phyloP scores from a whole-genome alignment of 2,329 filamentous ascomycete genomes.

The Microascus cirrosus region DNA sequence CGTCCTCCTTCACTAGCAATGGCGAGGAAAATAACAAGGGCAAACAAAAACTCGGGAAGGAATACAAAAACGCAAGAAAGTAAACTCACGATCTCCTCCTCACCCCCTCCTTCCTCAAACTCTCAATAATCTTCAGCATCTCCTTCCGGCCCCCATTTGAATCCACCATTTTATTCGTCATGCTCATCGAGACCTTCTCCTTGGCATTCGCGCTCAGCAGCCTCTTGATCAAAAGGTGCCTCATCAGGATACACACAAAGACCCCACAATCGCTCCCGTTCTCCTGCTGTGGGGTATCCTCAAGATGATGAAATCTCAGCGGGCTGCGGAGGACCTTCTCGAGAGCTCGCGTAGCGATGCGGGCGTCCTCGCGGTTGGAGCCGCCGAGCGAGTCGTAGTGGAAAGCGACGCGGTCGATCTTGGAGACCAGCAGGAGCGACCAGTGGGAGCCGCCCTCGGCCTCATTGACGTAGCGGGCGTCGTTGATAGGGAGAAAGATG shows the following conservation, averaged over 20 bases:
- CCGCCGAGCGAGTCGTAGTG: constrained; percentile 86
- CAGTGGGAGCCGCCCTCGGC: constrained; percentile 92
- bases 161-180: constrained; percentile 76
- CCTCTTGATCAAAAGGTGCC: constrained; percentile 77
- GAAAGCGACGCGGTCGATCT: constrained; percentile 84
- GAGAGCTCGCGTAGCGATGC: constrained; percentile 58
- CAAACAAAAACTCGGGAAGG: neutral
- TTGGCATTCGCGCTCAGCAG: constrained; percentile 68
- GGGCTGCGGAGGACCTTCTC: constrained; percentile 53
- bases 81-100: constrained; percentile 63
- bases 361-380: constrained; percentile 65
- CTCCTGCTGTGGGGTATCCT: constrained; percentile 81
- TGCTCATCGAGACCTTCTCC: constrained; percentile 89
- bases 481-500: constrained; percentile 92
- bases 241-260: constrained; percentile 92
- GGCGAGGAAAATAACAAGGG: neutral
- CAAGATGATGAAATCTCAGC: constrained; percentile 67
- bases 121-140: constrained; percentile 84
- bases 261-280: constrained; percentile 92
- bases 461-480: constrained; percentile 61
- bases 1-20: neutral
- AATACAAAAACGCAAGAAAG: neutral
- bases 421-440: constrained; percentile 82
- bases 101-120: constrained; percentile 76
- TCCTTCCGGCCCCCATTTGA: constrained; percentile 72